Base-by-base conservation (phyloP, 179 eudicot genomes). In the Dionaea muscipula region DNA sequence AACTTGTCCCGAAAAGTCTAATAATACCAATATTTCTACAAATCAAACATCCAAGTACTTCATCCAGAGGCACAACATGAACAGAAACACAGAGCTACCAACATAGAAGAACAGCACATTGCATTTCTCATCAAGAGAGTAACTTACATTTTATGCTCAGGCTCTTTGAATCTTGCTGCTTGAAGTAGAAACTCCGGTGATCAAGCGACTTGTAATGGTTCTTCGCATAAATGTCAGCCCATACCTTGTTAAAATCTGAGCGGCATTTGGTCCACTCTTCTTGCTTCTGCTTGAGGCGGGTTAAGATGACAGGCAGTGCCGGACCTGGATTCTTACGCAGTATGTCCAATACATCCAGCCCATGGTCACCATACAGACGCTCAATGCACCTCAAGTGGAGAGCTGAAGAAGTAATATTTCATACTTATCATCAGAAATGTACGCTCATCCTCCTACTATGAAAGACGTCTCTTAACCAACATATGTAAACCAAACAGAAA, bases 131-230 rank as follows among this genome's bases (percentile, higher is more conserved):
- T 38, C 43, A 38, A 38, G 16, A 3, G 43, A 51, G n/a, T 36
- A 48, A 76, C 91, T 79, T 68, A 85, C 97, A 77, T 81, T 85
- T 89, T 31, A 78, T 73, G 78, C 95, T 79, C 83, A 89, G 70
- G 76, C 73, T 79, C 84, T 89, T 89, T 21, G 93, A 81, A 76
- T 89, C 97, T 69, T 89, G 97, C 68, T 89, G 95, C 83, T 85
- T 89, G 81, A 89, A 89, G 68, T 85, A 85, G 76, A 89, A 89
- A 70, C 97, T 89, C 8, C 97, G 81, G 51, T 89, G 97, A 69
- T 89, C 97, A 59, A 89, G 97, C 28, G 97, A 89, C 65, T 89
- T 89, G 77, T 70, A 79, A 60, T 89, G 95, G 60, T 89, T 89
- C 77, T 78, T 85, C 23, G 88, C 73, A 81, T 89, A 85, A 41